Conservation (phyloP, 305 asterid genomes). For the Solanum aculeatissimum region DNA sequence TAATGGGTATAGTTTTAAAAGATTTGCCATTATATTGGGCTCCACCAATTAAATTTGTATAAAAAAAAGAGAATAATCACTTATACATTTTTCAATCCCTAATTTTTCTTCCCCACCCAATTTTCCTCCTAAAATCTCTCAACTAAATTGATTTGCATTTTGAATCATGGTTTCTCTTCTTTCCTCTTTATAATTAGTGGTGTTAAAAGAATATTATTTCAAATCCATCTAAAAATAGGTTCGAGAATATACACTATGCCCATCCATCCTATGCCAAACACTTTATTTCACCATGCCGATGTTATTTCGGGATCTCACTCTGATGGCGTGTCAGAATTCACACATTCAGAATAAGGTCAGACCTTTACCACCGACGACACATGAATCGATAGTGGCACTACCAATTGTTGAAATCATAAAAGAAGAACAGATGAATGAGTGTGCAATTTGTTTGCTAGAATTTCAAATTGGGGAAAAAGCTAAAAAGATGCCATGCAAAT, state of each 20-base stretch:
- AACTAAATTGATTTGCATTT: too few relatives aligned
- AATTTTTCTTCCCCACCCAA: too few relatives aligned
- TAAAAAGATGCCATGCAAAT: slow-evolving; percentile 65
- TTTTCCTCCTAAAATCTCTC: too few relatives aligned
- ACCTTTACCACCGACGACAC: slow-evolving; percentile 32
- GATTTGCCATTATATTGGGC: too few relatives aligned
- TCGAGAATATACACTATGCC: neutral
- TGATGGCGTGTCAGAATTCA: neutral
- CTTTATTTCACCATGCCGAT: neutral
- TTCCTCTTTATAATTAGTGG: neutral
- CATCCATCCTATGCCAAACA: neutral
- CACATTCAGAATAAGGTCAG: neutral
- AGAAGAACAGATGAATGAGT: slow-evolving; percentile 14
- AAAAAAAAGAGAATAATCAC: too few relatives aligned
- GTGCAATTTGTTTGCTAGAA: slow-evolving; percentile 60
- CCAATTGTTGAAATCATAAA: slow-evolving; percentile 27
- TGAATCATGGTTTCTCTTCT: too few relatives aligned
- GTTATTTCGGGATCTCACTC: neutral
- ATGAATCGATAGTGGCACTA: slow-evolving; percentile 50
- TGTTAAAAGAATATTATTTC: neutral
- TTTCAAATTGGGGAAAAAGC: slow-evolving; percentile 36
- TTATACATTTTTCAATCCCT: too few relatives aligned
- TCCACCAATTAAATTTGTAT: too few relatives aligned
- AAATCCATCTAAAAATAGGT: neutral
- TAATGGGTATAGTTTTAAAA: too few relatives aligned